Conservation (phyloP, 1,139 yeast genomes). For the Geotrichum restrictum region DNA sequence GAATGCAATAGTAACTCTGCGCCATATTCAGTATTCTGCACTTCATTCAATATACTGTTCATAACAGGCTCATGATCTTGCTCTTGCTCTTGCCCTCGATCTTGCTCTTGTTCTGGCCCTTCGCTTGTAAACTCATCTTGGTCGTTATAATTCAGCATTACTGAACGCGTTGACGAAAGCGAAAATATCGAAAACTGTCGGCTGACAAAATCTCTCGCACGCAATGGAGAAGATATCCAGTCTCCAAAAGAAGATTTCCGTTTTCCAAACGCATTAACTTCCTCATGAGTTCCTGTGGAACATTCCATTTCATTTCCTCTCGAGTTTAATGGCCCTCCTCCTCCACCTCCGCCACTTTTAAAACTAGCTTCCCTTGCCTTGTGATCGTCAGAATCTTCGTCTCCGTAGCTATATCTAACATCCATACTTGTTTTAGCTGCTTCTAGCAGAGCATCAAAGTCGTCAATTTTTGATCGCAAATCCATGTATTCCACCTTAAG, state of each 20-base stretch:
- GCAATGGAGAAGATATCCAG: constrained; percentile 1
- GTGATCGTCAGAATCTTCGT: too few species aligned
- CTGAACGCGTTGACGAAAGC: background rate
- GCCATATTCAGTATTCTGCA: too few species aligned
- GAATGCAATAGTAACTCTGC: too few species aligned
- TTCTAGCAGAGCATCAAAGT: constrained; percentile 7
- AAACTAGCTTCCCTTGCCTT: too few species aligned
- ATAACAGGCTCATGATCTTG: too few species aligned
- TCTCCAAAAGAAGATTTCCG: background rate
- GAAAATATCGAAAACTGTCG: constrained; percentile 3
- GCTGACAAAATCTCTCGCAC: background rate
- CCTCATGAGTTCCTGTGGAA: background rate
- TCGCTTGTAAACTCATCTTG: too few species aligned
- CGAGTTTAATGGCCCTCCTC: too few species aligned
- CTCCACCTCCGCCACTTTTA: too few species aligned
- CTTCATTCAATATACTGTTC: too few species aligned
- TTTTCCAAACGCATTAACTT: background rate
- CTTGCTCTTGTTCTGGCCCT: too few species aligned
- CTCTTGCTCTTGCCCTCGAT: too few species aligned
- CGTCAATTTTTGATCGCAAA: background rate
- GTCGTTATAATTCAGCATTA: background rate
- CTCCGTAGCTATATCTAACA: background rate
- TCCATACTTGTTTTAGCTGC: background rate
- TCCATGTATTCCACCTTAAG: constrained; percentile 1
- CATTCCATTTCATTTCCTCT: background rate